Evolutionary conservation across 176 grass and related monocot genomes (phyloP), one percentile per base, ranked within the genome.

Genomic region (Carex littledalei): DNA sequence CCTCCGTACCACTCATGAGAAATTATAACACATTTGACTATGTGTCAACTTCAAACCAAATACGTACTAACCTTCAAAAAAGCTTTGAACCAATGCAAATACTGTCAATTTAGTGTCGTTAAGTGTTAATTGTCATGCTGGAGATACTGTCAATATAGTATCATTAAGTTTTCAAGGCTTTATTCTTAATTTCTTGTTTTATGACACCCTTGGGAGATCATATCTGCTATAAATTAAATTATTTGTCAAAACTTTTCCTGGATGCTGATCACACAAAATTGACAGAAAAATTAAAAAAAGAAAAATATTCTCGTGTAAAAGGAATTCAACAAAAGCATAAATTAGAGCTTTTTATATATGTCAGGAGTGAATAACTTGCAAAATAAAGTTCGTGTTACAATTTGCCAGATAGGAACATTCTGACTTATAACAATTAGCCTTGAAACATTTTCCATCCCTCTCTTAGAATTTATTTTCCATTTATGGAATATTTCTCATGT

Each of bases 391-490:
- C 2, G 52, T 2, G 41, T 50, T 50, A 74, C 70, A 74, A 74
- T 74, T 52, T 8, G 8, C 41, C n/a, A 50, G 67, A 74, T 50
- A 50, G 43, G 69, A 74, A 74, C 70, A 74, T 74, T 74, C 70
- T 74, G 10, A 50, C 43, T 68, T 49, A 2, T 73, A 49, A 14
- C 45, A 49, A 50, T 47, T 50, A 14, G 47, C 10, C 39, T 24
- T 24, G 41, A 6, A 74, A 18, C 43, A 74, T 74, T 67, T 74
- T 22, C 18, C 43, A 74, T 22, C 24, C 70, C 29, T 21, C 9
- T 70, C 67, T 17, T 71, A 45, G 7, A 70, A 50, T 74, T 50
- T n/a, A 50, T 74, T 74, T 74, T 49, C 69, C 70, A 74, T 50
- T 49, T 74, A 49, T 4, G 43, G 43, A 74, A 50, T 13, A 74